A percentile compares a stretch with the other conserved stretches of the same genome.
phyloP scores from a whole-genome alignment of 148 eudicot species.

The Rhododendron vialii region DNA sequence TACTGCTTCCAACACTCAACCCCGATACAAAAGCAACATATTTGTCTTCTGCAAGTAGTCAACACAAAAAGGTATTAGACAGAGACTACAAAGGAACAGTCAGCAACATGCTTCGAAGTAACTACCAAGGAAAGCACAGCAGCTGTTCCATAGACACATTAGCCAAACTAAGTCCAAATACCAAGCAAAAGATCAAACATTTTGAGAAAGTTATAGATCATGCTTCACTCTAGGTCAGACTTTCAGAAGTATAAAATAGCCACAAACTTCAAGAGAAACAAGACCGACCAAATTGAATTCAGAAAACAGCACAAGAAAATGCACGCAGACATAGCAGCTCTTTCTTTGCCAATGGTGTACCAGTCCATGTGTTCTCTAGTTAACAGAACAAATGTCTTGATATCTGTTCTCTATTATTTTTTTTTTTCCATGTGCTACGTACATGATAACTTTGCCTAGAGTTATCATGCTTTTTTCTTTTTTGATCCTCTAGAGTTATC shows the following conservation, averaged over 20 bases:
- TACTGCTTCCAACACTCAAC: conserved; percentile 63
- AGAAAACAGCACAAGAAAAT: neutral
- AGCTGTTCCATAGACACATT: neutral
- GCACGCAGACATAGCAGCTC: neutral
- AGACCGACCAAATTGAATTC: neutral
- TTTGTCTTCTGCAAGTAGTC: conserved; percentile 61
- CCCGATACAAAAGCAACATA: conserved; percentile 82
- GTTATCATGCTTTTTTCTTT: too few species aligned
- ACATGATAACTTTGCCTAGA: neutral
- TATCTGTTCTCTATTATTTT: neutral
- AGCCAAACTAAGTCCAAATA: neutral
- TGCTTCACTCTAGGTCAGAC: neutral
- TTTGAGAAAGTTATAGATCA: neutral
- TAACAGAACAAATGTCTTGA: neutral
- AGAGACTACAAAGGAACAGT: conserved; percentile 6
- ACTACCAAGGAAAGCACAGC: neutral
- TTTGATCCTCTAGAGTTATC: too few species aligned
- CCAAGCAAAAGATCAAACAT: neutral
- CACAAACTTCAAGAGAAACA: neutral
- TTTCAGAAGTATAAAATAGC: neutral
- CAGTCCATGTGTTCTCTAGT: neutral
- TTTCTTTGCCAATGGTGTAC: neutral
- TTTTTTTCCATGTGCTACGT: neutral
- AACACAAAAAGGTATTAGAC: conserved; percentile 6
- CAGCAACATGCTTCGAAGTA: neutral